A percentile compares a stretch with the other conserved stretches of the same genome.
phyloP scores from a whole-genome alignment of 148 eudicot species.

The Diospyros kaki region DNA sequence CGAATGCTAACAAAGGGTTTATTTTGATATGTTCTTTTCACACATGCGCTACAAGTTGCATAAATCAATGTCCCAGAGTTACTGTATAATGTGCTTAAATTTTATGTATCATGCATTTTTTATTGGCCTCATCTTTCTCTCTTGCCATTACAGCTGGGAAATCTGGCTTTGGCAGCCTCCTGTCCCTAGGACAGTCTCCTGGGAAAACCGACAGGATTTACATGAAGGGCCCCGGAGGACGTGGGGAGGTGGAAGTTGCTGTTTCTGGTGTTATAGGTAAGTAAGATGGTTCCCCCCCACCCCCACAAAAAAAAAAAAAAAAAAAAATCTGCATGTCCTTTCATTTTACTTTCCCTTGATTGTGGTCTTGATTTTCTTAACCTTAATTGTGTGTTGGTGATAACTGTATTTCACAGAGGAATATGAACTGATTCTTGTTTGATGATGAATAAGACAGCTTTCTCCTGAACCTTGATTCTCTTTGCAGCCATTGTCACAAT shows the following conservation, averaged over 20 bases:
- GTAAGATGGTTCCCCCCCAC: not conserved
- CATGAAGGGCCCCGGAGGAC: slow-evolving; percentile 99
- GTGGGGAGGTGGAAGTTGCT: slow-evolving; percentile 98
- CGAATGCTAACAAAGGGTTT: no score
- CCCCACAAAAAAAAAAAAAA: not conserved
- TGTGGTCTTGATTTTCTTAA: no score
- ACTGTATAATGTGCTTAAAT: not conserved
- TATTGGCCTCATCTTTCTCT: not conserved
- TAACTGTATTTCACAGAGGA: no score
- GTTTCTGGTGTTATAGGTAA: slow-evolving; percentile 94
- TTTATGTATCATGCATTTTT: not conserved
- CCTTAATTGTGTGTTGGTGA: no score
- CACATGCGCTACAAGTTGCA: no score
- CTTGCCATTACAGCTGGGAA: slow-evolving; percentile 62
- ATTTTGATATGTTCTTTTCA: no score
- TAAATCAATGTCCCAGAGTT: not conserved
- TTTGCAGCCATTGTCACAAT: not conserved
- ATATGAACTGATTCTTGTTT: no score
- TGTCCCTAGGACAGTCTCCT: slow-evolving; percentile 73
- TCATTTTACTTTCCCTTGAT: not conserved
- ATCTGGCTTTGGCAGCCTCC: slow-evolving; percentile 80
- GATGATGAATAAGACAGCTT: no score
- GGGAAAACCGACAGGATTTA: slow-evolving; percentile 78
- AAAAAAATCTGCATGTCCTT: not conserved
- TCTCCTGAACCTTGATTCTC: not conserved